Evolutionary conservation across 1,139 yeast genomes (phyloP).

Genomic region (Debaryomyces fabryi): DNA sequence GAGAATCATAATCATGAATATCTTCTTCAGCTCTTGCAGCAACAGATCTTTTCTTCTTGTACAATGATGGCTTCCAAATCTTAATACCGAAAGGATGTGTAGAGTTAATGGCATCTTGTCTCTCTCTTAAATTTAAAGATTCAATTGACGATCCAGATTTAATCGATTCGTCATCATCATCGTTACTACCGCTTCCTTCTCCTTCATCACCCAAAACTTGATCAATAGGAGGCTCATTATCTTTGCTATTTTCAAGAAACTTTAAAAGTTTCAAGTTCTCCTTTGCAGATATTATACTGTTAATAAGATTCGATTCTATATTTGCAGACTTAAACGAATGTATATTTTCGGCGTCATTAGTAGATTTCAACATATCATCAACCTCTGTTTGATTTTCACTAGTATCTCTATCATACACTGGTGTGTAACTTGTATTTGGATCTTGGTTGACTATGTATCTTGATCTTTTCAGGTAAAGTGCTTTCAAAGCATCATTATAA

Average conservation of each 20-base stretch:
- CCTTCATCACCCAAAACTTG: slow-evolving; percentile 13
- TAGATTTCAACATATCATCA: not conserved
- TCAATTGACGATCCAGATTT: slow-evolving; percentile 56
- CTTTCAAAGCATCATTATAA: slow-evolving; percentile 66
- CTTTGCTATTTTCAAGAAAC: slow-evolving; percentile 15
- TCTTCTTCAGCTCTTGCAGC: slow-evolving; percentile 92
- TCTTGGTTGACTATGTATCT: slow-evolving; percentile 12
- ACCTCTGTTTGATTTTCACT: slow-evolving; percentile 10
- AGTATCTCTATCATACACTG: not conserved
- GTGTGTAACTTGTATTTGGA: slow-evolving; percentile 7
- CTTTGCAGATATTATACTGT: slow-evolving; percentile 24
- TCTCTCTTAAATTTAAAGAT: slow-evolving; percentile 84
- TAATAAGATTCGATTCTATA: slow-evolving; percentile 20
- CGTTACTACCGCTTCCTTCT: slow-evolving; percentile 16
- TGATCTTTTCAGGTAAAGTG: slow-evolving; percentile 30
- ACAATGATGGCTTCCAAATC: slow-evolving; percentile 97
- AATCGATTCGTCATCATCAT: slow-evolving; percentile 32
- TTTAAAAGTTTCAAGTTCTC: slow-evolving; percentile 23
- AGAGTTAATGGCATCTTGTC: slow-evolving; percentile 94
- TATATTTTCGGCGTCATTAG: slow-evolving; percentile 6
- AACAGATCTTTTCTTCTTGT: slow-evolving; percentile 89
- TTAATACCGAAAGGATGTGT: slow-evolving; percentile 98
- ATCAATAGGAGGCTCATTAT: slow-evolving; percentile 17
- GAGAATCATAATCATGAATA: slow-evolving; percentile 74
- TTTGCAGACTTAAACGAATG: slow-evolving; percentile 3